Evolutionary conservation across 2,329 filamentous ascomycete genomes (phyloP).

Genomic region (Alternaria alternata): DNA sequence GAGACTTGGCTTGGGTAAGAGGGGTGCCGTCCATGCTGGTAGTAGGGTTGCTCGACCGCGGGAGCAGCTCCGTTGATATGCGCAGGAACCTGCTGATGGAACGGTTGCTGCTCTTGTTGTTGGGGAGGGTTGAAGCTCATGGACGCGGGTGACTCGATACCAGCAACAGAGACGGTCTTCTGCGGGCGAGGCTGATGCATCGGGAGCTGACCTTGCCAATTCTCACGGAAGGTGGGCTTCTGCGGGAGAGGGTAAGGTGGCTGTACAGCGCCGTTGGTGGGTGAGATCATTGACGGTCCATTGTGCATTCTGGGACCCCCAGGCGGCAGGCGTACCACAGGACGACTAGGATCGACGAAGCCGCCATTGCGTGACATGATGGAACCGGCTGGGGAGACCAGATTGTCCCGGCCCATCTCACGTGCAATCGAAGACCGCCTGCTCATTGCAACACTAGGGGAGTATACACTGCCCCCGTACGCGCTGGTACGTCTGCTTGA

Average conservation of each 20-base stretch:
- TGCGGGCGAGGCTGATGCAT: conserved; percentile 97
- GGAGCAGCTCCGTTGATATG: conserved; percentile 70
- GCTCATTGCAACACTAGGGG: conserved; percentile 87
- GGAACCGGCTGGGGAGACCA: conserved; percentile 83
- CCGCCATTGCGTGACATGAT: conserved; percentile 72
- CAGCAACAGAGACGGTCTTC: conserved; percentile 90
- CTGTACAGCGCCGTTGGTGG: conserved; percentile 53
- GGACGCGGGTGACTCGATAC: conserved; percentile 83
- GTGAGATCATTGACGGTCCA: conserved; percentile 41
- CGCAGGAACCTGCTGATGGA: conserved; percentile 91
- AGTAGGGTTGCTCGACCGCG: conserved; percentile 55
- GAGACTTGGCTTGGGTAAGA: conserved; percentile 76
- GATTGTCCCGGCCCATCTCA: conserved; percentile 72
- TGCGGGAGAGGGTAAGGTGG: conserved; percentile 62
- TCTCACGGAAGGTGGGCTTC: conserved; percentile 66
- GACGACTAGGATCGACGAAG: conserved; percentile 68
- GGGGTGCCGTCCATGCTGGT: conserved; percentile 71
- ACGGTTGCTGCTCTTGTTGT: conserved; percentile 79
- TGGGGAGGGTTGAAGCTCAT: conserved; percentile 67
- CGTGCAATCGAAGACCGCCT: conserved; percentile 81
- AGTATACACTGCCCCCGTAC: conserved; percentile 82
- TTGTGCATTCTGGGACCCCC: conserved; percentile 52
- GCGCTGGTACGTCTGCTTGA: conserved; percentile 82
- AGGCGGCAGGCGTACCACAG: conserved; percentile 85
- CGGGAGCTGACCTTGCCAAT: conserved; percentile 67